Conservation (phyloP, 2,329 filamentous ascomycete species). For the Cercospora berteroae region DNA sequence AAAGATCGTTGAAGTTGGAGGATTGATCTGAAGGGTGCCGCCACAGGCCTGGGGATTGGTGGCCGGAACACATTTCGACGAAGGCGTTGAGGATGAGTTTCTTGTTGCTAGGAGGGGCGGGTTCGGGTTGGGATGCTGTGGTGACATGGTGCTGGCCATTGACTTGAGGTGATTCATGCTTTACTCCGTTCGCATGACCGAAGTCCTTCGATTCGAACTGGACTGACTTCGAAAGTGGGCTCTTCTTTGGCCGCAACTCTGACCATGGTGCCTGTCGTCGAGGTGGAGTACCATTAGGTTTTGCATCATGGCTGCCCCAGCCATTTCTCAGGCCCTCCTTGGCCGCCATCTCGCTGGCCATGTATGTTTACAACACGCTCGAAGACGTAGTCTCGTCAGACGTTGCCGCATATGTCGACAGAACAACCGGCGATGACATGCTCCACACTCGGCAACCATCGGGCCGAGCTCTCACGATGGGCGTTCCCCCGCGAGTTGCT, state of each 20-base stretch:
- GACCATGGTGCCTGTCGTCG: conserved; percentile 10
- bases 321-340: background rate
- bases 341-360: background rate
- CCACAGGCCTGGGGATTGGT: conserved; percentile 60
- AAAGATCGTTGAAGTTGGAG: conserved; percentile 58
- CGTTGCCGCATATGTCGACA: background rate
- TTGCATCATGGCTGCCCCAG: background rate
- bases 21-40: conserved; percentile 64
- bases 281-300: background rate
- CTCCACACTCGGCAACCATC: background rate
- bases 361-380: no score
- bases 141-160: background rate
- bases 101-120: conserved; percentile 32
- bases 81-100: conserved; percentile 46
- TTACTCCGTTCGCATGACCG: background rate
- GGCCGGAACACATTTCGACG: conserved; percentile 44
- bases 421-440: background rate
- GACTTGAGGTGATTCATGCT: background rate
- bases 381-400: background rate
- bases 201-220: background rate
- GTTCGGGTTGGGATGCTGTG: background rate
- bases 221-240: background rate
- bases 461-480: background rate
- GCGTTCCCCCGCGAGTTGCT: background rate
- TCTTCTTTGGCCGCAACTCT: background rate